These are phyloP conservation scores for Fremontodendron californicum DNA, from an alignment of 345 rosid genomes.

Conservation along the genomic window DNA sequence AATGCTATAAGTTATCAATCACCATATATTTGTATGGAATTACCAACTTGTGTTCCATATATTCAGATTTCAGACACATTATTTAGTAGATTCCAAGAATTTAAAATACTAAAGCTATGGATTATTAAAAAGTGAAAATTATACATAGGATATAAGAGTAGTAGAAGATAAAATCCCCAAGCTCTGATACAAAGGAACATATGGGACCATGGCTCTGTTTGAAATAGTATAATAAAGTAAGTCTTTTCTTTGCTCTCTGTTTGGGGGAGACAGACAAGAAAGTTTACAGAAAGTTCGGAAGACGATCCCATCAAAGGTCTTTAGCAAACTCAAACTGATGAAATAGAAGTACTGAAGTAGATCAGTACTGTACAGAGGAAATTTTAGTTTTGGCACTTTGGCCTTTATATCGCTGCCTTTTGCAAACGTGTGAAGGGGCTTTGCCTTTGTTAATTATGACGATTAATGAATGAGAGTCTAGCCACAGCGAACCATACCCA, in stretches of 20 bases:
- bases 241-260: background rate
- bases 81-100: background rate
- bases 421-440: slow-evolving; percentile 3
- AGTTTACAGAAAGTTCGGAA: slow-evolving; percentile 5
- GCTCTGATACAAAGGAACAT: background rate
- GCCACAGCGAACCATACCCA: background rate
- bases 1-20: background rate
- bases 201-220: slow-evolving; percentile 1
- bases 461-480: background rate
- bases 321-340: background rate
- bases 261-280: slow-evolving; percentile 3
- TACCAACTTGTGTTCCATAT: too few relatives aligned
- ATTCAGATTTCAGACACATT: background rate
- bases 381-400: background rate
- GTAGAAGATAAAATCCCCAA: background rate
- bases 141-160: background rate
- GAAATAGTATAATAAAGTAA: background rate
- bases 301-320: slow-evolving; percentile 10
- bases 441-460: background rate
- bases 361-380: background rate
- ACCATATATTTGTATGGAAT: too few relatives aligned
- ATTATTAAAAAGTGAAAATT: background rate
- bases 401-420: background rate
- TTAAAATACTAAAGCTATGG: background rate
- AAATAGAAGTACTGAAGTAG: background rate